Evolutionary conservation across 306 rosid genomes (phyloP).

Genomic region (Rosa persica): DNA sequence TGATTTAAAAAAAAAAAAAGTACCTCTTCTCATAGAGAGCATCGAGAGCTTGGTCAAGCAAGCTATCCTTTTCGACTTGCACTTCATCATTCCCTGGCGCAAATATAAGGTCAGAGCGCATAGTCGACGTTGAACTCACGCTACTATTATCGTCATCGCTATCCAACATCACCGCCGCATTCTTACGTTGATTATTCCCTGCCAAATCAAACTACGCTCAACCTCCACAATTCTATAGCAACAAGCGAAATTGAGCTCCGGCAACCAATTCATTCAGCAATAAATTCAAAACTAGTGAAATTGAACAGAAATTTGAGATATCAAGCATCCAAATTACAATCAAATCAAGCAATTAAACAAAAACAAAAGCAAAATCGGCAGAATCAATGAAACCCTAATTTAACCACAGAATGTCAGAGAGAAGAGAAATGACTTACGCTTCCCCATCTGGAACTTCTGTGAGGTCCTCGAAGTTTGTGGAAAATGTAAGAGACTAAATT

Average conservation of each 20-base stretch:
- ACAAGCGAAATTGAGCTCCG: not conserved
- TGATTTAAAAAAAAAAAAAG: not conserved
- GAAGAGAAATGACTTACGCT: constrained; percentile 57
- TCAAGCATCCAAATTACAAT: not conserved
- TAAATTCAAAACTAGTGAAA: not conserved
- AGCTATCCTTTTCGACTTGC: constrained; percentile 58
- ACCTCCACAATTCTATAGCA: not conserved
- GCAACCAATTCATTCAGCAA: not conserved
- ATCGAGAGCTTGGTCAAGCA: constrained; percentile 90
- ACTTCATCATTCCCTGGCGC: constrained; percentile 57
- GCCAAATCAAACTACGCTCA: constrained; percentile 13
- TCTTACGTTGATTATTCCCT: constrained; percentile 84
- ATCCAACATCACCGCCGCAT: constrained; percentile 58
- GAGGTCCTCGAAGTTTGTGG: constrained; percentile 25
- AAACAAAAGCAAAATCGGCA: not conserved
- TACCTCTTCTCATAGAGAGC: constrained; percentile 86
- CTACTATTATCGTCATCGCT: constrained; percentile 82
- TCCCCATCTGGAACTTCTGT: constrained; percentile 58
- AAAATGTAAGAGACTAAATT: constrained; percentile 19
- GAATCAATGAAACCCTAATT: not conserved
- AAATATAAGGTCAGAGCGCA: constrained; percentile 57
- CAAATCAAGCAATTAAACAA: too few relatives aligned
- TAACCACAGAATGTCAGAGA: not conserved
- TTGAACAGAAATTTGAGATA: not conserved
- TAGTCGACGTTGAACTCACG: constrained; percentile 74